phyloP scores from a whole-genome alignment of 106 monocot species.

The Dendrobium chrysotoxum region DNA sequence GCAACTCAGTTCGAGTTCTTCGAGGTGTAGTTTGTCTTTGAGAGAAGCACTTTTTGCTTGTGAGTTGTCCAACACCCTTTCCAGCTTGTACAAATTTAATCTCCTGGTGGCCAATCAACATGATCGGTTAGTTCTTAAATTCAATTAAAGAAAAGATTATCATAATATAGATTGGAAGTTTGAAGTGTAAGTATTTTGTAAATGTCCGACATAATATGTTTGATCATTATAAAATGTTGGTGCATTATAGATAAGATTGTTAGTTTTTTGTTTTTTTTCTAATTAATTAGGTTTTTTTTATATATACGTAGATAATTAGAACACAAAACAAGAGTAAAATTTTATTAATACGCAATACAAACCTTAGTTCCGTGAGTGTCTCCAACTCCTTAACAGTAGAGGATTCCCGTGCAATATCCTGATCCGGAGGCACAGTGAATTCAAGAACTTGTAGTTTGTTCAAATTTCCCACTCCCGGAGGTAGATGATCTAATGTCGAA shows the following conservation, averaged over 20 bases:
- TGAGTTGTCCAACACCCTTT: neutral
- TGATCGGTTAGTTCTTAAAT: neutral
- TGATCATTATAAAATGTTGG: too few relatives aligned
- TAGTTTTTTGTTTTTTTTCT: neutral
- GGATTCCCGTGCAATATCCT: neutral
- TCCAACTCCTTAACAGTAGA: neutral
- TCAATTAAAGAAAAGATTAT: too few relatives aligned
- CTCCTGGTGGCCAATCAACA: neutral
- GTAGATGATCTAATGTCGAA: neutral
- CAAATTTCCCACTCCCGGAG: neutral
- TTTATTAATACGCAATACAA: neutral
- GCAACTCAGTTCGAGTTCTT: neutral
- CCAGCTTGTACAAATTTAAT: constrained; percentile 8
- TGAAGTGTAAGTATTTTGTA: too few relatives aligned
- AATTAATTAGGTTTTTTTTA: too few relatives aligned
- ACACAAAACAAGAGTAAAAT: neutral
- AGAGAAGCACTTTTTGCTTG: constrained; percentile 7
- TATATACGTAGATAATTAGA: neutral
- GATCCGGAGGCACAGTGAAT: neutral
- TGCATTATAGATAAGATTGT: neutral
- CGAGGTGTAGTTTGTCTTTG: constrained; percentile 1
- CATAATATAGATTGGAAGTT: too few relatives aligned
- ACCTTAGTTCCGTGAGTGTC: neutral
- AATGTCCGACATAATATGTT: too few relatives aligned
- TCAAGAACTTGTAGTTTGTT: neutral